These are phyloP conservation scores for Hortiboletus rubellus DNA, from an alignment of 1,284 basidiomycete species.

Conservation along the genomic window DNA sequence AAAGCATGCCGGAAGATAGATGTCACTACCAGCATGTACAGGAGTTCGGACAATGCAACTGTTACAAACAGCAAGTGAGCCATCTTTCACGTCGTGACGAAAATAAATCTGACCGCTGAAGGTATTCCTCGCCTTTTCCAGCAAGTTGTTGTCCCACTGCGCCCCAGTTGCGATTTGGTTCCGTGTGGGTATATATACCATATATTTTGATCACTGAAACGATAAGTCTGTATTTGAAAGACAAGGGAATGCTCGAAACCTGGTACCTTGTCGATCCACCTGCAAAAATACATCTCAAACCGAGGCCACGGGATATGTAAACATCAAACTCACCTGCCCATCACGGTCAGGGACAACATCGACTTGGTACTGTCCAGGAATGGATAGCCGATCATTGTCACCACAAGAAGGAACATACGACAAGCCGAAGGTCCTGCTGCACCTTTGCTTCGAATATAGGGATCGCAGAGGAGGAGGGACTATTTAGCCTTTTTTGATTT, in stretches of 20 bases:
- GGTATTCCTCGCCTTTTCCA: constrained; percentile 56
- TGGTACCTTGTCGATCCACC: too few species aligned
- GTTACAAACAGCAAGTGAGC: constrained; percentile 1
- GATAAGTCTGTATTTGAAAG: background rate
- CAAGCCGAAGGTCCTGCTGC: constrained; percentile 58
- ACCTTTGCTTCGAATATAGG: constrained; percentile 72
- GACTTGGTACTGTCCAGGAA: constrained; percentile 54
- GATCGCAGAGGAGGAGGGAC: constrained; percentile 39
- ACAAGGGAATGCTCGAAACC: too few species aligned
- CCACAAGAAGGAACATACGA: constrained; percentile 44
- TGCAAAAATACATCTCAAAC: too few species aligned
- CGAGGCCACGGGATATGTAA: too few species aligned
- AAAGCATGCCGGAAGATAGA: constrained; percentile 46
- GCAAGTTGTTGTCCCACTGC: constrained; percentile 52
- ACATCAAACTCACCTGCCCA: too few species aligned
- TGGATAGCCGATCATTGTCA: background rate
- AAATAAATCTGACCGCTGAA: constrained; percentile 37
- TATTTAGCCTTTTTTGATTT: constrained; percentile 64
- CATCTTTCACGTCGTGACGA: background rate
- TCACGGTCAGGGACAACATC: constrained; percentile 55
- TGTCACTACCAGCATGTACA: constrained; percentile 39
- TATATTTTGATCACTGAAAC: constrained; percentile 56
- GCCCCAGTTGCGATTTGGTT: constrained; percentile 60
- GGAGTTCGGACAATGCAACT: constrained; percentile 52
- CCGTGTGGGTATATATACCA: constrained; percentile 62